A percentile compares a stretch with the other conserved stretches of the same genome.
phyloP scores from a whole-genome alignment of 768 basidiomycete genomes.

The Rhodotorula graminis region DNA sequence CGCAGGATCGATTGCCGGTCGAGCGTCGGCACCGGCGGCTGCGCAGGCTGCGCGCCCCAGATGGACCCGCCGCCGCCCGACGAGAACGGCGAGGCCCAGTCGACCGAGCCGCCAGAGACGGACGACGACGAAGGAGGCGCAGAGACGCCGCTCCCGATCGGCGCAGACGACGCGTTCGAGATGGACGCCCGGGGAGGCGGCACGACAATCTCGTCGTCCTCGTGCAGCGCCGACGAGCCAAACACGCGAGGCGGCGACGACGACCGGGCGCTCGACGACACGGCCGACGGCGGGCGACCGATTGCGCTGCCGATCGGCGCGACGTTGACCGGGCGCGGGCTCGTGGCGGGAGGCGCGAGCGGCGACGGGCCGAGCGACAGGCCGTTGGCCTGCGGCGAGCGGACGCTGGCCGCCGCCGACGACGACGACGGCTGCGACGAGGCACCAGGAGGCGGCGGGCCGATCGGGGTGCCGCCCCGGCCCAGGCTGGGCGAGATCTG shows the following conservation, averaged over 20 bases:
- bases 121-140: constrained; percentile 9
- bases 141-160: constrained; percentile 3
- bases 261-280: constrained; percentile 6
- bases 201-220: constrained; percentile 38
- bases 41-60: constrained; percentile 27
- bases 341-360: constrained; percentile 16
- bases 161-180: constrained; percentile 6
- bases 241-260: constrained; percentile 33
- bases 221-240: constrained; percentile 35
- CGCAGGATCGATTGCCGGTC: constrained; percentile 36
- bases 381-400: constrained; percentile 12
- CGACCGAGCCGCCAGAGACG: neutral
- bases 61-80: constrained; percentile 9
- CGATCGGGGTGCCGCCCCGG: neutral
- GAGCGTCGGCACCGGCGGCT: constrained; percentile 18
- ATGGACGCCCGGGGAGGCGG: constrained; percentile 18
- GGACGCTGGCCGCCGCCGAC: neutral
- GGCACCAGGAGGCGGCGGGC: neutral
- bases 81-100: neutral
- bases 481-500: constrained; percentile 23
- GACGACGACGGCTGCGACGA: neutral
- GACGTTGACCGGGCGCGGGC: constrained; percentile 10
- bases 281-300: constrained; percentile 25
- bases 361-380: constrained; percentile 17
- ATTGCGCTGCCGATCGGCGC: constrained; percentile 29